A percentile compares a stretch with the other conserved stretches of the same genome.
Evolutionary conservation across 2,329 filamentous ascomycete species (phyloP).

Genomic region (Metarhizium sp.): DNA sequence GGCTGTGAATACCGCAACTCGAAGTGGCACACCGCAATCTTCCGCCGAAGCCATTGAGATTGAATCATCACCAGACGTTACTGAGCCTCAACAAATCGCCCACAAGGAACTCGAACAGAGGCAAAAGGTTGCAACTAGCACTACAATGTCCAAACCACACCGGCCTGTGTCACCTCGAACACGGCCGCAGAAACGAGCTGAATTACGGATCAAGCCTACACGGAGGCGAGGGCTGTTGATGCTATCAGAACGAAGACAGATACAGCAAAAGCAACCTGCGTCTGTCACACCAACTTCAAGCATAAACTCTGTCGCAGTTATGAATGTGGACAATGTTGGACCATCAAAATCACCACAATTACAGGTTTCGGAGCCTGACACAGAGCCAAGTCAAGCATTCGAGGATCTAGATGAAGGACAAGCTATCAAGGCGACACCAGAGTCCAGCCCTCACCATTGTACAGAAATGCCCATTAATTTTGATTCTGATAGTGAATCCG

Average conservation of each 20-base stretch:
- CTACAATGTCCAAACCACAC: background rate
- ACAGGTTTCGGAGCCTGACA: background rate
- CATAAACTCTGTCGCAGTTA: background rate
- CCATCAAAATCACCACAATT: background rate
- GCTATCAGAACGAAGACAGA: constrained; percentile 26
- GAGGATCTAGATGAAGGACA: background rate
- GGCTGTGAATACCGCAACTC: background rate
- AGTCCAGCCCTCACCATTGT: background rate
- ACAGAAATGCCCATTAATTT: background rate
- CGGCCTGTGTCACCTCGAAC: background rate
- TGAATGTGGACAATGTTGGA: background rate
- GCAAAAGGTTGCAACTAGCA: background rate
- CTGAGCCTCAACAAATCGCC: background rate
- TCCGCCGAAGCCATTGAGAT: background rate
- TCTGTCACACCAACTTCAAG: background rate
- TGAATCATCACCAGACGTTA: background rate
- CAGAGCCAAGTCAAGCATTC: background rate
- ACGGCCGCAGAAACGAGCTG: constrained; percentile 26
- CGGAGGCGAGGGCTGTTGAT: constrained; percentile 39
- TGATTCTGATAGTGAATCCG: background rate
- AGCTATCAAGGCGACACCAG: background rate
- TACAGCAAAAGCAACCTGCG: background rate
- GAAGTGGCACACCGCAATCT: background rate
- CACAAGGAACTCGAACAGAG: background rate
- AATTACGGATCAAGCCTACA: constrained; percentile 36